Evolutionary conservation across 371 early-diverging fungal genomes (phyloP).

Genomic region (Choanephora cucurbitarum): DNA sequence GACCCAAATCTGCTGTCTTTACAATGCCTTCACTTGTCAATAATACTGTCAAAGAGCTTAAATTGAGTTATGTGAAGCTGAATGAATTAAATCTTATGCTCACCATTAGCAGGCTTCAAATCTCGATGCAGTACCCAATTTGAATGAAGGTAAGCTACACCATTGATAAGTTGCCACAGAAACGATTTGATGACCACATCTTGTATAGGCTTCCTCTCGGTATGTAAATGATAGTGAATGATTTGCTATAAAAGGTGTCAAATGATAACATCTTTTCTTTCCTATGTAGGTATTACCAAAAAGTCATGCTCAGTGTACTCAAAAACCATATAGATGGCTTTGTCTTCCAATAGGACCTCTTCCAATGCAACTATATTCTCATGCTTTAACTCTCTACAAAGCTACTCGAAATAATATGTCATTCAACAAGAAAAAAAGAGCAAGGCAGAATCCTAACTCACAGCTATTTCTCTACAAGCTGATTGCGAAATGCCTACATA

Average conservation of each 20-base stretch:
- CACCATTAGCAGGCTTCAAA: constrained; percentile 87
- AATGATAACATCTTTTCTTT: too few species aligned
- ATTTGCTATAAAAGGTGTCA: constrained; percentile 70
- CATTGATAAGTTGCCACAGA: constrained; percentile 90
- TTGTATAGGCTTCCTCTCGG: constrained; percentile 75
- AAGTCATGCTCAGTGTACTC: constrained; percentile 95
- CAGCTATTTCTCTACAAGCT: constrained; percentile 91
- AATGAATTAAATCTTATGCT: too few species aligned
- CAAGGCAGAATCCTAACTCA: constrained; percentile 29
- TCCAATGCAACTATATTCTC: constrained; percentile 82
- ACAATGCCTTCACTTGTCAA: constrained; percentile 86
- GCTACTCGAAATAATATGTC: constrained; percentile 23
- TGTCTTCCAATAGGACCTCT: constrained; percentile 88
- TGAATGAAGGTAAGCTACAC: constrained; percentile 87
- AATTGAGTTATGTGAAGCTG: neutral
- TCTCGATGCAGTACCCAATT: constrained; percentile 95
- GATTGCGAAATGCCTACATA: constrained; percentile 91
- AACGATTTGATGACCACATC: constrained; percentile 86
- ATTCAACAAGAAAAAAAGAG: too few species aligned
- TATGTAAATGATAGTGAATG: constrained; percentile 78
- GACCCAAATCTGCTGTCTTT: constrained; percentile 89
- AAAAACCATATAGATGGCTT: constrained; percentile 93
- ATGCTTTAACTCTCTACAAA: constrained; percentile 88
- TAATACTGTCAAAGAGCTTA: constrained; percentile 71
- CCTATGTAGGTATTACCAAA: constrained; percentile 53